Percentiles rank a stretch among this genome's conserved stretches.
Conservation (phyloP, 192 early-diverging fungal genomes). For the Backusella psychrophila region DNA sequence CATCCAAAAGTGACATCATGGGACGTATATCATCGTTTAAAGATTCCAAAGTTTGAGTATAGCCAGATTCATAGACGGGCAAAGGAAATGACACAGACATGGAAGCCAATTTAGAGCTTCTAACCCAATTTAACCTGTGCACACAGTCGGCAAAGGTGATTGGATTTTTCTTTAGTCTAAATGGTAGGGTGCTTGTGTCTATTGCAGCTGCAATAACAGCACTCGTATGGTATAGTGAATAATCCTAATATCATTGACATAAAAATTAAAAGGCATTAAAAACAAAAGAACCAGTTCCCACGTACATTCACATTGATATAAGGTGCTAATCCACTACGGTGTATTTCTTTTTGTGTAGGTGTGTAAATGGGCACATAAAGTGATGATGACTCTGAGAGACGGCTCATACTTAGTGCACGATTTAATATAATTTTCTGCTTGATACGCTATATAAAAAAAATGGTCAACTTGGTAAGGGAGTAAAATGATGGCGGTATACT, state of each 20-base stretch:
- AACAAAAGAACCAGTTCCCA: not conserved
- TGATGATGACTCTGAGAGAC: conserved; percentile 44
- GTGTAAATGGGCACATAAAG: conserved; percentile 50
- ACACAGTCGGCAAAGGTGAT: not conserved
- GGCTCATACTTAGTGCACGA: conserved; percentile 32
- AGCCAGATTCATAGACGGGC: conserved; percentile 11
- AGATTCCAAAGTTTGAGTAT: conserved; percentile 1
- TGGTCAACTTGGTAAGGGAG: not conserved
- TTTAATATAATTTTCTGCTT: conserved; percentile 42
- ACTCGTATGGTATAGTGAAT: conserved; percentile 53
- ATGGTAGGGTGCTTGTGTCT: conserved; percentile 44
- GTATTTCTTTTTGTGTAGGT: conserved; percentile 21
- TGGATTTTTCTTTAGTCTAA: conserved; percentile 20
- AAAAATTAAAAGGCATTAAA: not conserved
- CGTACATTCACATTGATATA: conserved; percentile 41
- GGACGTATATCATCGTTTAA: not conserved
- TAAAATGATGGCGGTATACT: not conserved
- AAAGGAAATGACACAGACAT: conserved; percentile 12
- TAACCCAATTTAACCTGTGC: conserved; percentile 12
- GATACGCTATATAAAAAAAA: conserved; percentile 3
- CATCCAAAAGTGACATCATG: not conserved
- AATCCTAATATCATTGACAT: conserved; percentile 13
- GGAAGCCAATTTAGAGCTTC: conserved; percentile 9
- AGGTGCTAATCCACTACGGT: conserved; percentile 26
- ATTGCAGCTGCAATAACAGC: conserved; percentile 51